Percentiles rank a stretch among this genome's conserved stretches.
phyloP scores from a whole-genome alignment of 129 eudicot species.

The Pittosporum tobira region DNA sequence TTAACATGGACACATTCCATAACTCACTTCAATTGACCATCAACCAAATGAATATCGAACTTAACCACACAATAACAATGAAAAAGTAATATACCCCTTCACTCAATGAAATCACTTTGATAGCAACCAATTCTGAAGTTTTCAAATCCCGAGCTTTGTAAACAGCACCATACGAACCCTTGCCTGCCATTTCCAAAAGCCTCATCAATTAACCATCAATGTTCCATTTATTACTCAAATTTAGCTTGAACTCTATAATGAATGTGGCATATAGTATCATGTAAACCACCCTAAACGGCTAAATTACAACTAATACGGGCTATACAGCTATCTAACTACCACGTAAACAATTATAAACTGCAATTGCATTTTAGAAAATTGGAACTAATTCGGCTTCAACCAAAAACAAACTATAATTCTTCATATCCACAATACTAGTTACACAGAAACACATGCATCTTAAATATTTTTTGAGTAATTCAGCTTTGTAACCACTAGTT shows the following conservation, averaged over 20 bases:
- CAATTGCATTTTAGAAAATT: not conserved
- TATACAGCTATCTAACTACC: not conserved
- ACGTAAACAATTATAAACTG: not conserved
- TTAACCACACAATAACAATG: not conserved
- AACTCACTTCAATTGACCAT: slow-evolving; percentile 8
- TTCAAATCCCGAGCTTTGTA: slow-evolving; percentile 91
- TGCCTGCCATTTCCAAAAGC: slow-evolving; percentile 46
- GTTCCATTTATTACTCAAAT: not conserved
- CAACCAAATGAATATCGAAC: slow-evolving; percentile 16
- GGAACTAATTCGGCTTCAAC: no score
- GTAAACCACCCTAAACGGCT: no score
- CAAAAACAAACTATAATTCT: no score
- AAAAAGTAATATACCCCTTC: slow-evolving; percentile 71
- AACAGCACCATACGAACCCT: slow-evolving; percentile 96
- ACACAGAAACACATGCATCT: no score
- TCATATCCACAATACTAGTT: no score
- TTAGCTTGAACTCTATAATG: not conserved
- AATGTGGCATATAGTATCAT: no score
- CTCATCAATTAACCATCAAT: not conserved
- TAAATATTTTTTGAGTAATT: no score
- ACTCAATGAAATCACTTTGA: slow-evolving; percentile 86
- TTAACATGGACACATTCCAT: slow-evolving; percentile 6
- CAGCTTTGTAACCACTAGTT: not conserved
- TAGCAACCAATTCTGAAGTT: slow-evolving; percentile 94
- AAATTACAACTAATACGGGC: no score